These are phyloP conservation scores for Auricularia cornea DNA, from an alignment of 768 basidiomycete genomes.

Conservation along the genomic window DNA sequence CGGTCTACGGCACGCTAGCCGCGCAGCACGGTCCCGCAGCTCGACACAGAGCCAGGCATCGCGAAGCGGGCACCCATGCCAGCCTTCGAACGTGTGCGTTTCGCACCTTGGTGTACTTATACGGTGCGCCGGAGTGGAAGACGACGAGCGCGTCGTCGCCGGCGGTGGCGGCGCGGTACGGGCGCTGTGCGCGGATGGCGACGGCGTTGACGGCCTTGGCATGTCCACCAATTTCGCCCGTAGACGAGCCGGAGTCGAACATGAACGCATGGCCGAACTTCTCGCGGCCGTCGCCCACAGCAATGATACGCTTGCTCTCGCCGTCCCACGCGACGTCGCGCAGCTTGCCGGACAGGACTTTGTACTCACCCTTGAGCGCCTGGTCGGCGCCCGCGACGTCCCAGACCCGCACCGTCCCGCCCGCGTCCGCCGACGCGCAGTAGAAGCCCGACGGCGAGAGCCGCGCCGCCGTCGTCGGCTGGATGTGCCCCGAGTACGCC, in stretches of 20 bases:
- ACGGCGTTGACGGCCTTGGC: slow-evolving; percentile 87
- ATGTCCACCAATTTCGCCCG: slow-evolving; percentile 85
- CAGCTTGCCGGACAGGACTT: slow-evolving; percentile 50
- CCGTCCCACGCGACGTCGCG: slow-evolving; percentile 89
- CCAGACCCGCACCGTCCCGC: slow-evolving; percentile 87
- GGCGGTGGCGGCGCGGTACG: slow-evolving; percentile 85
- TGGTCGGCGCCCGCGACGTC: slow-evolving; percentile 84
- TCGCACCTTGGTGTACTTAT: slow-evolving; percentile 75
- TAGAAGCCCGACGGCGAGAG: slow-evolving; percentile 93
- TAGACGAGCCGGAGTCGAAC: slow-evolving; percentile 16
- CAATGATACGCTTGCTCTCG: slow-evolving; percentile 92
- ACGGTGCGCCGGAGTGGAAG: slow-evolving; percentile 80
- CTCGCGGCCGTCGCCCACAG: slow-evolving; percentile 86
- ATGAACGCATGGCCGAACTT: slow-evolving; percentile 39
- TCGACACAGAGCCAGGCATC: too few relatives aligned
- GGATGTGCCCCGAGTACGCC: slow-evolving; percentile 72
- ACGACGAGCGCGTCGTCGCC: slow-evolving; percentile 75
- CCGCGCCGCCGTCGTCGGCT: slow-evolving; percentile 80
- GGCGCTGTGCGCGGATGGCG: slow-evolving; percentile 78
- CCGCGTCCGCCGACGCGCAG: slow-evolving; percentile 81
- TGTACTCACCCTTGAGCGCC: slow-evolving; percentile 72
- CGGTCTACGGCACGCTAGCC: too few relatives aligned
- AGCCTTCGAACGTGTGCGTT: not conserved
- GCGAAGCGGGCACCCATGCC: too few relatives aligned
- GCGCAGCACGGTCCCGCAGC: too few relatives aligned